phyloP scores from a whole-genome alignment of 352 stramenopile species.

The Pythium insidiosum region DNA sequence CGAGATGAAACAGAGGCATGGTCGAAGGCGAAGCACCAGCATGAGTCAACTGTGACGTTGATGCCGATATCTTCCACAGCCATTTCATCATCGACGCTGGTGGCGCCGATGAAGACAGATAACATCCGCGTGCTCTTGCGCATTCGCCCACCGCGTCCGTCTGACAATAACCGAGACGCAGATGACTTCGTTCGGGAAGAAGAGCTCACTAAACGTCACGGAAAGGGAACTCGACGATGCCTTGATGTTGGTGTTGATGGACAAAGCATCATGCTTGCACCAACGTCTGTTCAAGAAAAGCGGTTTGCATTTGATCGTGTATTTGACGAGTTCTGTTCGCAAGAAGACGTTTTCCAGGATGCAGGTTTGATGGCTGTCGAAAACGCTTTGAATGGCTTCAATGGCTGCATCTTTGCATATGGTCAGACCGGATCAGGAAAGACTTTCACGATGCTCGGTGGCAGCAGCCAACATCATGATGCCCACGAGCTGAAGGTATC shows the following conservation, averaged over 20 bases:
- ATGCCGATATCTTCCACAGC: no score
- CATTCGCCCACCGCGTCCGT: conserved; percentile 26
- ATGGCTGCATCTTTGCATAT: conserved; percentile 88
- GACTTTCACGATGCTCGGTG: conserved; percentile 85
- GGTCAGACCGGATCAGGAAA: conserved; percentile 85
- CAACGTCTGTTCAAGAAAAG: conserved; percentile 59
- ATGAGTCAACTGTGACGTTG: no score
- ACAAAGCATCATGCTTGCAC: conserved; percentile 51
- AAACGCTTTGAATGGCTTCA: conserved; percentile 80
- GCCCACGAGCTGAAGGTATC: conserved; percentile 37
- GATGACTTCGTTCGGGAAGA: no score
- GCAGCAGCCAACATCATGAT: conserved; percentile 11
- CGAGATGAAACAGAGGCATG: no score
- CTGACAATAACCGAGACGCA: no score
- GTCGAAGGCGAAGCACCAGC: no score
- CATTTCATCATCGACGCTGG: conserved; percentile 1
- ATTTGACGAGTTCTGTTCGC: conserved; percentile 53
- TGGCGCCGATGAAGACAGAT: conserved; percentile 22
- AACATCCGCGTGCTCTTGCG: conserved; percentile 73
- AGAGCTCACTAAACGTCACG: no score
- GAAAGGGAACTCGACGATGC: conserved; percentile 32
- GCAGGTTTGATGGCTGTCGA: conserved; percentile 68
- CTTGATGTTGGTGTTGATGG: conserved; percentile 50
- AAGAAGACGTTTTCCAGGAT: conserved; percentile 79
- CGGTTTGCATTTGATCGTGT: conserved; percentile 82